Conservation (phyloP, 1,284 basidiomycete genomes). For the Ustilago sp. region DNA sequence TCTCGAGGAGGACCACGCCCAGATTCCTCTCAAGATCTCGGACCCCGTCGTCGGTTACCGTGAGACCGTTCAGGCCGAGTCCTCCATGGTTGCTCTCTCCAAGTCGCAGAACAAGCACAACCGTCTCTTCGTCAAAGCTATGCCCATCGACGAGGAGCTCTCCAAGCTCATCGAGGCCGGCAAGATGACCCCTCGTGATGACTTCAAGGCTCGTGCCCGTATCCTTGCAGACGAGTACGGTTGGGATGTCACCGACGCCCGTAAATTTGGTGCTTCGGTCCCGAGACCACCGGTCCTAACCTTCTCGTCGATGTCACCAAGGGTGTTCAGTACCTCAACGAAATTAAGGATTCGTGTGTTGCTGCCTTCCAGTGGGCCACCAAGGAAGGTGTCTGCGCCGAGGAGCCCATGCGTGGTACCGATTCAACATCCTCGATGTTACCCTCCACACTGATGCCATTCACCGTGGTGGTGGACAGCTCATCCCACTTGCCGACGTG, state of each 20-base stretch:
- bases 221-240: conserved; percentile 94
- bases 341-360: conserved; percentile 99
- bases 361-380: conserved; percentile 99
- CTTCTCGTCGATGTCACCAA: conserved; percentile 98
- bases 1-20: conserved; percentile 99
- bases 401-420: conserved; percentile 99
- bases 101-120: conserved; percentile 99
- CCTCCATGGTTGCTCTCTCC: conserved; percentile 93
- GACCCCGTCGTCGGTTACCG: conserved; percentile 98
- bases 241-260: conserved; percentile 99
- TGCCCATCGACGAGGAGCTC: conserved; percentile 93
- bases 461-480: conserved; percentile 98
- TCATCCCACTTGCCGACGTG: conserved; percentile 95
- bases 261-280: conserved; percentile 99
- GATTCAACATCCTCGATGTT: conserved; percentile 96
- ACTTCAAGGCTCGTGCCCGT: conserved; percentile 97
- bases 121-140: conserved; percentile 92
- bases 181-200: conserved; percentile 89
- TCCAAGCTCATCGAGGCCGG: conserved; percentile 91
- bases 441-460: conserved; percentile 98
- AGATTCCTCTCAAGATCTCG: conserved; percentile 98
- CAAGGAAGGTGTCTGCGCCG: conserved; percentile 83
- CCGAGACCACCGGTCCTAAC: conserved; percentile 97
- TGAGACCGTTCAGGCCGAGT: conserved; percentile 97
- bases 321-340: conserved; percentile 81